These are phyloP conservation scores for Stachybotrys chlorohalonatus DNA, from an alignment of 2,329 filamentous ascomycete species.

Conservation along the genomic window DNA sequence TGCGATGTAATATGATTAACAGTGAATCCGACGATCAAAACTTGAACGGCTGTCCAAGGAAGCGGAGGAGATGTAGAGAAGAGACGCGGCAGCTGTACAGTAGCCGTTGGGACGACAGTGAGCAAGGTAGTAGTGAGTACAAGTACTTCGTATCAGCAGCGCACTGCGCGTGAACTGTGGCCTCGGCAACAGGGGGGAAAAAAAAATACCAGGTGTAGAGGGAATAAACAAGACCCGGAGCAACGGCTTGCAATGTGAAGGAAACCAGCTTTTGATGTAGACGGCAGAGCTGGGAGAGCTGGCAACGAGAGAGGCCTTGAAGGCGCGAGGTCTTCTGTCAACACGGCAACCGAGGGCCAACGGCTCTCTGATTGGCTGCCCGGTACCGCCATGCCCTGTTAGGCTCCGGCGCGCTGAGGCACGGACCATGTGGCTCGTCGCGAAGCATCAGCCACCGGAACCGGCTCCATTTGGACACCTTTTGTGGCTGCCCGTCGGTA, in stretches of 20 bases:
- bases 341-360: slow-evolving; percentile 51
- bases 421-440: slow-evolving; percentile 19
- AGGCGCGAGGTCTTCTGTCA: slow-evolving; percentile 22
- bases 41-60: no score
- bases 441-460: slow-evolving; percentile 4
- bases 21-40: not conserved
- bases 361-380: slow-evolving; percentile 34
- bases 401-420: slow-evolving; percentile 7
- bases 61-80: no score
- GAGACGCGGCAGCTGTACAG: no score
- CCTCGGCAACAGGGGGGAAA: not conserved
- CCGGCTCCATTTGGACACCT: slow-evolving; percentile 1
- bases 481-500: slow-evolving; percentile 9
- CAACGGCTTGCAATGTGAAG: not conserved
- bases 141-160: no score
- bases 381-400: slow-evolving; percentile 7
- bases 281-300: not conserved
- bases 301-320: not conserved
- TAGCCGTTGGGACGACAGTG: no score
- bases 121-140: no score
- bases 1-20: not conserved
- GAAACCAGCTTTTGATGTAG: not conserved
- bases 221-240: not conserved
- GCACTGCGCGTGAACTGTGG: not conserved
- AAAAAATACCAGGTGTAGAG: not conserved